Base-by-base conservation (phyloP, 108 stramenopile genomes). In the Nitzschia palea region DNA sequence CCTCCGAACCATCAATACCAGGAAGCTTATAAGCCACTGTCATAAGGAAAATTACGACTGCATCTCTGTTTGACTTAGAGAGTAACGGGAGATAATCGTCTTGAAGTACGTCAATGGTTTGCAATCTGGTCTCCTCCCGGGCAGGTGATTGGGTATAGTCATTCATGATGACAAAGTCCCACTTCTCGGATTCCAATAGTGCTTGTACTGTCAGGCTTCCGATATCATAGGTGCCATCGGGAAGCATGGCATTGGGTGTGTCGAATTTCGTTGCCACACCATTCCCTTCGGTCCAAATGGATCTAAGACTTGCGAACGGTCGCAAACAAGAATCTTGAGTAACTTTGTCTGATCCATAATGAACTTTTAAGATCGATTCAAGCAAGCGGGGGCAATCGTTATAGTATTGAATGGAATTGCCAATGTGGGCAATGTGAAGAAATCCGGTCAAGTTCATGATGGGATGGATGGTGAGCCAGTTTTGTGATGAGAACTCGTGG, bases 381-480 rank as follows among this genome's bases (percentile, higher is more conserved):
- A 92, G 59, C 15, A 92, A 67, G 32, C 87, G 84, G 6, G 90
- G 90, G n/a, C 72, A 77, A 51, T 91, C 90, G 51, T 91, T 86
- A 58, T 72, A 93, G 52, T 88, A 93, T 18, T 77, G 75, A 28
- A 93, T 88, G 18, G 85, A 85, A 59, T 93, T 93, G 5, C 91
- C 91, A 0, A 89, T 47, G 28, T 72, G 71, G 25, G 63, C 71
- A 12, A 65, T 34, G 8, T 22, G 2, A 62, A 62, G 25, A 10
- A 8, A 8, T 48, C n/a, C n/a, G n/a, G n/a, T n/a, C n/a, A n/a
- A n/a, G n/a, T n/a, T n/a, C n/a, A n/a, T n/a, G n/a, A n/a, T n/a
- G n/a, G n/a, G n/a, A n/a, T n/a, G n/a, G n/a, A n/a, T n/a, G n/a
- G n/a, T n/a, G n/a, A n/a, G n/a, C n/a, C n/a, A n/a, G n/a, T n/a